phyloP scores from a whole-genome alignment of 192 early-diverging fungal genomes.

The Coemansia sp. region DNA sequence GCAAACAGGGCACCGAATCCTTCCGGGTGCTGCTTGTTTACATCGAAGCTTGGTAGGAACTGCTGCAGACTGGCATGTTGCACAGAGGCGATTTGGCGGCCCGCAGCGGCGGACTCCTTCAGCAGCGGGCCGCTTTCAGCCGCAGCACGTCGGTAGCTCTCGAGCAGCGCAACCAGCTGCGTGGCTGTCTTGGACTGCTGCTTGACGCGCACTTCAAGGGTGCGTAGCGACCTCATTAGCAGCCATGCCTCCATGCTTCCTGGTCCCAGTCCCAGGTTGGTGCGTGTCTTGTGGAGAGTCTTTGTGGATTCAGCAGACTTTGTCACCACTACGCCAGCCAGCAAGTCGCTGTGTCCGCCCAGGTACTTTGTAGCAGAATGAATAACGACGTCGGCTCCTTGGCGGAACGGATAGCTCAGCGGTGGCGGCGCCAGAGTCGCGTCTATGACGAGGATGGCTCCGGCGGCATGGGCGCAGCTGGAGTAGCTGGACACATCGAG shows the following conservation, averaged over 20 bases:
- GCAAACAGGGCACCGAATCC: slow-evolving; percentile 52
- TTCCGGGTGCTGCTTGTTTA: slow-evolving; percentile 41
- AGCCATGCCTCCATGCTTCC: slow-evolving; percentile 71
- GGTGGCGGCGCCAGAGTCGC: slow-evolving; percentile 74
- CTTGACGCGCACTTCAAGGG: slow-evolving; percentile 61
- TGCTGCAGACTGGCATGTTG: slow-evolving; percentile 48
- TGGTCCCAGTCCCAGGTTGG: slow-evolving; percentile 55
- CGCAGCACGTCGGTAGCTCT: slow-evolving; percentile 36
- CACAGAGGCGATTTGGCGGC: slow-evolving; percentile 24
- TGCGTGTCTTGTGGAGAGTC: slow-evolving; percentile 53
- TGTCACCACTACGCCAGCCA: slow-evolving; percentile 65
- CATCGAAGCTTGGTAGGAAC: slow-evolving; percentile 20
- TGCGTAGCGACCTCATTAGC: slow-evolving; percentile 61
- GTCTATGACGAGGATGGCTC: slow-evolving; percentile 62
- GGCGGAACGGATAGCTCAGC: slow-evolving; percentile 59
- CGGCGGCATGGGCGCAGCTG: slow-evolving; percentile 51
- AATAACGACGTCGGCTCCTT: slow-evolving; percentile 69
- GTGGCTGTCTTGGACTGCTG: slow-evolving; percentile 62
- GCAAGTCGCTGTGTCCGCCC: slow-evolving; percentile 68
- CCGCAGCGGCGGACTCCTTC: too few species aligned
- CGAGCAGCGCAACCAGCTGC: slow-evolving; percentile 56
- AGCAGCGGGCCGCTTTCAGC: slow-evolving; percentile 18
- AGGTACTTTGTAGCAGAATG: slow-evolving; percentile 74
- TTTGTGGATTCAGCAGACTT: slow-evolving; percentile 41
- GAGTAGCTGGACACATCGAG: slow-evolving; percentile 39